phyloP scores from a whole-genome alignment of 148 eudicot genomes.

The Vaccinium myrtillus region DNA sequence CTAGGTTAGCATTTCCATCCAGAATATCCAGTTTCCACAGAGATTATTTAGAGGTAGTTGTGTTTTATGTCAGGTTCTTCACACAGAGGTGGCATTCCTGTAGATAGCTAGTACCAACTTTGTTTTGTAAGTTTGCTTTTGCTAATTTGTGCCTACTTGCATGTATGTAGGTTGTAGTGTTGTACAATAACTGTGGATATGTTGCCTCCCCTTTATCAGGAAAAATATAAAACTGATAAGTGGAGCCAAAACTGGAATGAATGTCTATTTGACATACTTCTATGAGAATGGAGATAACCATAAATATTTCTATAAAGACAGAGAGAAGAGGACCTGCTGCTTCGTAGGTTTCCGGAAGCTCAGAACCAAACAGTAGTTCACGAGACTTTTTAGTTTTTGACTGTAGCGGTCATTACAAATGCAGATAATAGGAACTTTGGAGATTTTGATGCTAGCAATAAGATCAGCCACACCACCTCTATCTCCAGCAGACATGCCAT shows the following conservation, averaged over 20 bases:
- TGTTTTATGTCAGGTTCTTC: not conserved
- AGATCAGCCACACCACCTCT: conserved; percentile 97
- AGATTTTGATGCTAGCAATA: conserved; percentile 86
- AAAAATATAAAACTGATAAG: not conserved
- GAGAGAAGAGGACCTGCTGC: conserved; percentile 66
- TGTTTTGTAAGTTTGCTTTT: not conserved
- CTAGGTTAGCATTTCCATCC: not conserved
- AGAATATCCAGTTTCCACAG: not conserved
- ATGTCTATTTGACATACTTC: not conserved
- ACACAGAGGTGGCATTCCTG: not conserved
- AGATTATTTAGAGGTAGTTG: not conserved
- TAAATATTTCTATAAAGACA: not conserved
- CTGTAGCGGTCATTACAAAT: conserved; percentile 96
- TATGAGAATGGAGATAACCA: not conserved
- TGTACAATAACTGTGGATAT: not conserved
- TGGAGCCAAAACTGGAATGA: conserved; percentile 2
- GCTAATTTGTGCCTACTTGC: not conserved
- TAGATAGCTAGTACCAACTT: not conserved
- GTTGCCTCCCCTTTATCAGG: not conserved
- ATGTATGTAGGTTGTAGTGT: not conserved
- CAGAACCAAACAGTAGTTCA: conserved; percentile 61
- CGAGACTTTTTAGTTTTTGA: conserved; percentile 89
- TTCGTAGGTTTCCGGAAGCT: conserved; percentile 92
- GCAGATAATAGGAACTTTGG: conserved; percentile 94
- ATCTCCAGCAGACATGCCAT: conserved; percentile 99